A percentile compares a stretch with the other conserved stretches of the same genome.
phyloP scores from a whole-genome alignment of 2,329 filamentous ascomycete genomes.

The Capronia americana region DNA sequence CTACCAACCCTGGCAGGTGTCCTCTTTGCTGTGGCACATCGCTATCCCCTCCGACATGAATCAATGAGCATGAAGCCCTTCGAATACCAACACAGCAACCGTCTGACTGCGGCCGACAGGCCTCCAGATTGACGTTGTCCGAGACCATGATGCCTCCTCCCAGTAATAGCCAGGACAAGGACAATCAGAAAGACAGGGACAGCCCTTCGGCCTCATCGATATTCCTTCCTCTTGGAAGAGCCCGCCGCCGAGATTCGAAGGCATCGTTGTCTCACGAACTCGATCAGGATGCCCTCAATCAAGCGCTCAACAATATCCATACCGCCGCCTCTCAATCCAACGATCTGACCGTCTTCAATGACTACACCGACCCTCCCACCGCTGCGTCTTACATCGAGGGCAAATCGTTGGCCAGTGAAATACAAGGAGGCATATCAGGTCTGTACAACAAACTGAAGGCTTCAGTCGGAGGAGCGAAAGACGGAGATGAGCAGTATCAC shows the following conservation, averaged over 20 bases:
- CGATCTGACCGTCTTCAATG: conserved; percentile 89
- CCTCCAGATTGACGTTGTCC: conserved; percentile 22
- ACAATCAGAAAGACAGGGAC: conserved; percentile 25
- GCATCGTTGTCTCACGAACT: conserved; percentile 60
- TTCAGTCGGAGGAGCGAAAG: conserved; percentile 74
- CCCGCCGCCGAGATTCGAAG: conserved; percentile 53
- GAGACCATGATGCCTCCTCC: conserved; percentile 3
- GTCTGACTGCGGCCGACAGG: conserved; percentile 28
- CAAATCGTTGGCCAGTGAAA: conserved; percentile 73
- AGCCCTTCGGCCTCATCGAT: conserved; percentile 55
- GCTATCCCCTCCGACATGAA: background rate
- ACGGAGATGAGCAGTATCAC: conserved; percentile 41
- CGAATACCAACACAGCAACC: conserved; percentile 18
- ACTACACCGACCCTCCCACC: conserved; percentile 72
- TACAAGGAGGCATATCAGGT: conserved; percentile 86
- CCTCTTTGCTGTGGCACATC: conserved; percentile 8
- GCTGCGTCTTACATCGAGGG: conserved; percentile 68
- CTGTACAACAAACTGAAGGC: conserved; percentile 85
- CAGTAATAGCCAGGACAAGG: conserved; percentile 43
- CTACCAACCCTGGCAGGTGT: background rate
- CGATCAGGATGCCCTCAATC: conserved; percentile 76
- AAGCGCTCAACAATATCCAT: conserved; percentile 86
- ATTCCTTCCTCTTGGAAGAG: conserved; percentile 52
- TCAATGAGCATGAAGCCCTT: conserved; percentile 28
- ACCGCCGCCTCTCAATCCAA: conserved; percentile 84